Conservation (phyloP, 257 asterid species). For the Solanum virginianum region DNA sequence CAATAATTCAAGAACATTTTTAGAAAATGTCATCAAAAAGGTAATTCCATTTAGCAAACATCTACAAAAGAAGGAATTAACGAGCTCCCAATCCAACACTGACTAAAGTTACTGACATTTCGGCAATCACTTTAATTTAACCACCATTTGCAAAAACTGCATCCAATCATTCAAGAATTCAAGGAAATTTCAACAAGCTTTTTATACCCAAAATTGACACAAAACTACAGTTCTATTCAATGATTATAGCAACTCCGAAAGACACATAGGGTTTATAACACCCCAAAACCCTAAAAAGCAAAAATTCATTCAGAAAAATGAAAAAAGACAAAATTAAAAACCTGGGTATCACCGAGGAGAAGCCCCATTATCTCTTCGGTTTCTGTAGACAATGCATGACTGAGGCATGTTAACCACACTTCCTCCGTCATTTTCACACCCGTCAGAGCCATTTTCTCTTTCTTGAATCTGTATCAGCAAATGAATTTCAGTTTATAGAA, state of each 20-base stretch:
- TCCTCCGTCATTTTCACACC: slow-evolving; percentile 96
- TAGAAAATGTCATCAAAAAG: not conserved
- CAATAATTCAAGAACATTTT: not conserved
- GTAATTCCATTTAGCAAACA: not conserved
- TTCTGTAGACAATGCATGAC: slow-evolving; percentile 99
- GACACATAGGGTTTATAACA: not conserved
- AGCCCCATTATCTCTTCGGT: slow-evolving; percentile 99
- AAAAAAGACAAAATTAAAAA: not conserved
- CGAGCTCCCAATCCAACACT: not conserved
- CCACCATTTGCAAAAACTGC: not conserved
- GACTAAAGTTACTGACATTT: not conserved
- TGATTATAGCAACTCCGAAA: not conserved
- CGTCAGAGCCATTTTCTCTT: slow-evolving; percentile 60
- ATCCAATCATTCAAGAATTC: not conserved
- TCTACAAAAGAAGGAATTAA: not conserved
- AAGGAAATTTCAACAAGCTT: not conserved
- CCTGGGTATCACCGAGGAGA: slow-evolving; percentile 96
- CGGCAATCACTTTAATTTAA: not conserved
- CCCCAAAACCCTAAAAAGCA: not conserved
- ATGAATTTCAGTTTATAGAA: not conserved
- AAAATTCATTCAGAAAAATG: not conserved
- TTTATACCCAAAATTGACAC: not conserved
- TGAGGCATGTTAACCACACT: slow-evolving; percentile 93
- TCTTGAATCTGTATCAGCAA: not conserved
- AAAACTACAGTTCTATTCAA: not conserved